These are phyloP conservation scores for Ceratobasidium theobromae DNA, from an alignment of 1,284 basidiomycete genomes.

Conservation along the genomic window DNA sequence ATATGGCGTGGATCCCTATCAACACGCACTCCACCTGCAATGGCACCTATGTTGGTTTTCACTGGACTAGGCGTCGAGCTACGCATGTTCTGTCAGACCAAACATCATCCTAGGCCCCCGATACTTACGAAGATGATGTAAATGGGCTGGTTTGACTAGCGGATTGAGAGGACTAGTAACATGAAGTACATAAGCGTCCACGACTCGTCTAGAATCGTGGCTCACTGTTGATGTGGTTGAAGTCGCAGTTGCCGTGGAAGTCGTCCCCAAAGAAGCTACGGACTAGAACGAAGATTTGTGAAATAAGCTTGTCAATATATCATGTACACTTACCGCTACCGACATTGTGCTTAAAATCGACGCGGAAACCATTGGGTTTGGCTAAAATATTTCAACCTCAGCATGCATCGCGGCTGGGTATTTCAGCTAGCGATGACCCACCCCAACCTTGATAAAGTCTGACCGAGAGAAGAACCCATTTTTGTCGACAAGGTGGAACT, in stretches of 20 bases:
- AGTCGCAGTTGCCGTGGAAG: too few relatives aligned
- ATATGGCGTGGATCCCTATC: not conserved
- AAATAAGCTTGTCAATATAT: not conserved
- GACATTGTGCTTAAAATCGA: conserved; percentile 4
- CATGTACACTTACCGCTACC: not conserved
- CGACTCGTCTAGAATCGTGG: too few relatives aligned
- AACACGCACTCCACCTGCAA: conserved; percentile 18
- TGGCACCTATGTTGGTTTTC: conserved; percentile 10
- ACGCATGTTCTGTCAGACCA: too few relatives aligned
- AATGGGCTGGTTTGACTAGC: too few relatives aligned
- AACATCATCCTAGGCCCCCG: too few relatives aligned
- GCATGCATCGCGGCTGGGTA: not conserved
- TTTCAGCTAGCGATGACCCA: not conserved
- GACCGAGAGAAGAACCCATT: not conserved
- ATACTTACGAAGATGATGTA: too few relatives aligned
- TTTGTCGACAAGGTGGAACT: not conserved
- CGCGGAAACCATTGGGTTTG: not conserved
- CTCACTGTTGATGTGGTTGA: too few relatives aligned
- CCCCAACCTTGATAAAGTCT: not conserved
- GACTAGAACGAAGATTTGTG: not conserved
- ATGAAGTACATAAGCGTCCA: too few relatives aligned
- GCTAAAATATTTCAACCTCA: not conserved
- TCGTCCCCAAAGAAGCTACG: not conserved
- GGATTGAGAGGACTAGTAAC: too few relatives aligned
- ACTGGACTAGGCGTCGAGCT: not conserved